Evolutionary conservation across 345 rosid genomes (phyloP).

Genomic region (Citrus reticulata): DNA sequence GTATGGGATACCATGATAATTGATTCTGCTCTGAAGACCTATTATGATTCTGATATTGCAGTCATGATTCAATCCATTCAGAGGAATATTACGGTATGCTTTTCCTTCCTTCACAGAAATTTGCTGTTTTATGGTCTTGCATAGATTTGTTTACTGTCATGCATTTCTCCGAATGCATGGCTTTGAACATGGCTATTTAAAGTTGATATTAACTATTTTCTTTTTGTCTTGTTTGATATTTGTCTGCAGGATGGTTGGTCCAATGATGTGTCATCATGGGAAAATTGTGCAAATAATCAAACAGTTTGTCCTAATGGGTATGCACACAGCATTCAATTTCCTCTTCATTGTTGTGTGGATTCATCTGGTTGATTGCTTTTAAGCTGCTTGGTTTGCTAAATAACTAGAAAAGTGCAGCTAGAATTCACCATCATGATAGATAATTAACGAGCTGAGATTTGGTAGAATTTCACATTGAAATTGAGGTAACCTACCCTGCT

Average conservation of each 20-base stretch:
- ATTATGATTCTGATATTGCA: slow-evolving; percentile 58
- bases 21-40: slow-evolving; percentile 66
- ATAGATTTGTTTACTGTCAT: not conserved
- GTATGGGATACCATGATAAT: slow-evolving; percentile 93
- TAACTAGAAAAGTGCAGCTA: not conserved
- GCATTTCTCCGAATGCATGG: not conserved
- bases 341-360: not conserved
- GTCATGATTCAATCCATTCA: slow-evolving; percentile 66
- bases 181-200: not conserved
- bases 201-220: not conserved
- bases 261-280: slow-evolving; percentile 53
- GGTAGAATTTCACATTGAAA: not conserved
- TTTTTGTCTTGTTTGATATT: slow-evolving; percentile 11
- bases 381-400: not conserved
- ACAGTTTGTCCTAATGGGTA: slow-evolving; percentile 79
- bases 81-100: slow-evolving; percentile 59
- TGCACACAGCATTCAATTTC: slow-evolving; percentile 16
- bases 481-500: not conserved
- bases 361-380: not conserved
- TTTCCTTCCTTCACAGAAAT: slow-evolving; percentile 8
- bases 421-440: not conserved
- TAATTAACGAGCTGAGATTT: not conserved
- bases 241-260: slow-evolving; percentile 56
- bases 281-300: slow-evolving; percentile 41
- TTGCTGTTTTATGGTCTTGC: not conserved